phyloP scores from a whole-genome alignment of 495 filamentous ascomycete species.

The Tricharina praecox region DNA sequence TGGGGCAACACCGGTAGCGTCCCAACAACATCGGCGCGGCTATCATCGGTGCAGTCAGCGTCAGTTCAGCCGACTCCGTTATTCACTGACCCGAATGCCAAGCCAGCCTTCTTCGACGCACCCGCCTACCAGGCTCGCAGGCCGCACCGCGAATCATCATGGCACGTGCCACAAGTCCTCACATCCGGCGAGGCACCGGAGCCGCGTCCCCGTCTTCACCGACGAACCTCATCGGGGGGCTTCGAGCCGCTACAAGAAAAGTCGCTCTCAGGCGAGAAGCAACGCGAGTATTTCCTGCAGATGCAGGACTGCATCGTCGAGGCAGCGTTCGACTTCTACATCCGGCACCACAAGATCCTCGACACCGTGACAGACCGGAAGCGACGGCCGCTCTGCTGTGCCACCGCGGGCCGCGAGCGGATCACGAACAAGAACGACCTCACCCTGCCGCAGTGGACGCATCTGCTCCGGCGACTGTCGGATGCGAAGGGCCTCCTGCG shows the following conservation, averaged over 20 bases:
- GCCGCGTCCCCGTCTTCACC: too few species aligned
- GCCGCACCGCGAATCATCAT: too few species aligned
- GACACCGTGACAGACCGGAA: conserved; percentile 19
- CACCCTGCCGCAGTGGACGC: conserved; percentile 25
- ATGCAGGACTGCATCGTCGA: conserved; percentile 19
- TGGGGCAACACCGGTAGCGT: too few species aligned
- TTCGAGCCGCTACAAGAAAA: not conserved
- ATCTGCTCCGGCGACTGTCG: conserved; percentile 22
- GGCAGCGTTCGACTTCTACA: conserved; percentile 19
- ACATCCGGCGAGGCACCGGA: too few species aligned
- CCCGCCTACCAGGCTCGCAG: too few species aligned
- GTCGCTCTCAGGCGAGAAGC: conserved; percentile 9
- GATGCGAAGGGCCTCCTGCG: conserved; percentile 18
- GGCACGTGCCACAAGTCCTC: too few species aligned
- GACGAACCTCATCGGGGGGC: too few species aligned
- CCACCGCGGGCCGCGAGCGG: conserved; percentile 14
- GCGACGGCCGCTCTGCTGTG: conserved; percentile 9
- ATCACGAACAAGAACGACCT: conserved; percentile 17
- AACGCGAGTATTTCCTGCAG: conserved; percentile 19
- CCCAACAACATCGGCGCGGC: too few species aligned
- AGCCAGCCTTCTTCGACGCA: too few species aligned
- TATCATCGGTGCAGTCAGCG: too few species aligned
- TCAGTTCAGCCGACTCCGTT: too few species aligned
- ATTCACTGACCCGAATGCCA: too few species aligned
- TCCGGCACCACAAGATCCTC: conserved; percentile 13